Base-by-base conservation (phyloP, 768 basidiomycete genomes). In the Termitomyces sp. region DNA sequence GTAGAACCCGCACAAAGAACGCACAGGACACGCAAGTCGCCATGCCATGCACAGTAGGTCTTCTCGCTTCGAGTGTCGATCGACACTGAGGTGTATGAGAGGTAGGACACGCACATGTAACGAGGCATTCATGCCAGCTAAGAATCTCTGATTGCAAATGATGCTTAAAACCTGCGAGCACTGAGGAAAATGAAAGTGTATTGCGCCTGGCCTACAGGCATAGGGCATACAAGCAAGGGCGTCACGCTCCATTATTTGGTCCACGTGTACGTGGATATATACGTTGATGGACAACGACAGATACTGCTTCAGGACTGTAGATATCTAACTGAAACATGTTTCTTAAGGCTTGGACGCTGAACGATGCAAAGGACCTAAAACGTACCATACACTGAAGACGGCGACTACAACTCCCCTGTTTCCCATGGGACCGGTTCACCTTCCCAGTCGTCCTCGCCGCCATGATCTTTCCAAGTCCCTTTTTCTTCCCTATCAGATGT, bases 401-500 rank as follows among this genome's bases (percentile, higher is more conserved):
- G 22, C 42, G 9, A 46, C 68, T 79, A 91, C 70, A 92, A 64
- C 64, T 90, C 90, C 53, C 84, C 90, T 9, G 83, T 77, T 70
- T 88, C 88, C 90, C 90, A 92, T 59, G 90, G 86, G 36, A 91
- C 79, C 37, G 87, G 86, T 69, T 91, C 90, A 36, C 87, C 84
- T 70, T 91, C 90, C 90, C 90, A 92, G 61, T 87, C 86, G 43
- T 81, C 80, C 64, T 82, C 84, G 31, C 70, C 76, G 49, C 78
- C 81, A 24, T 65, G 67, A 42, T 71, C 64, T 68, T 68, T 67
- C 46, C 58, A 59, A 10, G 47, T 57, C 37, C 66, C 65, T 43
- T n/a, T n/a, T n/a, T 66, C 63, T 29, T 67, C 66, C 8, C 60
- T 67, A 43, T 68, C 69, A 34, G 70, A 18, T 39, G 50, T 72